A percentile compares a stretch with the other conserved stretches of the same genome.
Evolutionary conservation across 805 yeast genomes (phyloP).

Genomic region (Cyberlindnera petersonii): DNA sequence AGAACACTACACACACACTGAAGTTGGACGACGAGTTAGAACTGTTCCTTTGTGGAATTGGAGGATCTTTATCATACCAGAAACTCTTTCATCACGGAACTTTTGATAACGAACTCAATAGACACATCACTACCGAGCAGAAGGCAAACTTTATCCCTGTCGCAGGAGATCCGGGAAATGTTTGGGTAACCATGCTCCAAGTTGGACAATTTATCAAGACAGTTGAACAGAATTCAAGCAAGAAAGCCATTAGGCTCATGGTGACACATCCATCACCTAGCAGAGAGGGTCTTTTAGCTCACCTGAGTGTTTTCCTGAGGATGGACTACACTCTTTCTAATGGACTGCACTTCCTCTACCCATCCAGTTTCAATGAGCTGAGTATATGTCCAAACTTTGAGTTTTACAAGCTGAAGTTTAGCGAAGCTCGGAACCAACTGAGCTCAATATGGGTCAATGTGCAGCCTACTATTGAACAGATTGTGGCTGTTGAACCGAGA

Average conservation of each 20-base stretch:
- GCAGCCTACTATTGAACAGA: slow-evolving; percentile 44
- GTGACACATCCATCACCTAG: slow-evolving; percentile 69
- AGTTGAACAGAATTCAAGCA: slow-evolving; percentile 36
- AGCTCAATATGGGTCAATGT: slow-evolving; percentile 62
- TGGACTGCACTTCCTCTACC: slow-evolving; percentile 66
- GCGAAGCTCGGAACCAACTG: slow-evolving; percentile 55
- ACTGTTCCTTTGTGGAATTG: slow-evolving; percentile 62
- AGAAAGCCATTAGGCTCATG: slow-evolving; percentile 52
- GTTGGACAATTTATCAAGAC: slow-evolving; percentile 61
- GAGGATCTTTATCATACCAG: slow-evolving; percentile 66
- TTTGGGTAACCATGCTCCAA: slow-evolving; percentile 72
- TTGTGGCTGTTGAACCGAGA: slow-evolving; percentile 39
- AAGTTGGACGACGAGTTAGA: slow-evolving; percentile 35
- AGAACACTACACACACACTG: slow-evolving; percentile 42
- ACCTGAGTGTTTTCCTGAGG: slow-evolving; percentile 58
- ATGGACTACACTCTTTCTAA: slow-evolving; percentile 74
- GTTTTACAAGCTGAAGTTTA: slow-evolving; percentile 57
- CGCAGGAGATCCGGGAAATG: slow-evolving; percentile 58
- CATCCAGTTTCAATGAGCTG: slow-evolving; percentile 65
- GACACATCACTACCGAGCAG: slow-evolving; percentile 16
- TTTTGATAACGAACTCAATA: slow-evolving; percentile 24
- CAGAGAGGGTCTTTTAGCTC: slow-evolving; percentile 64
- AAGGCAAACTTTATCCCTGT: slow-evolving; percentile 42
- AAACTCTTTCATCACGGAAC: slow-evolving; percentile 65
- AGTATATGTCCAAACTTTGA: slow-evolving; percentile 62